Base-by-base conservation (phyloP, 192 early-diverging fungal genomes). In the Linnemannia hyalina region DNA sequence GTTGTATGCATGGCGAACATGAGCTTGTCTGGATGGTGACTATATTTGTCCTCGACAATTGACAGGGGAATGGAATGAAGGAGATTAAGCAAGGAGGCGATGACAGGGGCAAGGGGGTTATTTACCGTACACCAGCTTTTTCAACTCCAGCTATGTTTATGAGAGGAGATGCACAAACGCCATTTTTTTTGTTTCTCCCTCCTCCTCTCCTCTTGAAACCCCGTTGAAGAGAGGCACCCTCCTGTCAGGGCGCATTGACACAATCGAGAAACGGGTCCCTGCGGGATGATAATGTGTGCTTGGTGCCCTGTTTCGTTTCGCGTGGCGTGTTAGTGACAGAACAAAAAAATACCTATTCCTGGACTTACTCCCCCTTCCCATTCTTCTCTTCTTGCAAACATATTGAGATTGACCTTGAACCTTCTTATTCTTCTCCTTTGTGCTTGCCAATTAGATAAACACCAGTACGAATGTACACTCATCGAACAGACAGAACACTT, bases 381-480 rank as follows among this genome's bases (percentile, higher is more conserved):
- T 32, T 44, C 76, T 13, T 46, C 44, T 2, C 44, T n/a, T 32
- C 16, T 36, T n/a, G 29, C 22, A 73, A 73, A 52, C 41, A 73
- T 26, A 26, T 60, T 38, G 38, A 23, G 40, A 76, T 77, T 57
- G 49, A 57, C 60, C 60, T 32, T 65, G 60, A 65, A 65, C 60
- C 15, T 29, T 63, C 26, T 29, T n/a, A n/a, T n/a, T n/a, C 15
- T 29, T 46, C 29, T 29, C 29, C n/a, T 29, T 10, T 29, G 36
- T 35, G 60, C 38, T 26, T 26, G 22, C n/a, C 26, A 29, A 76
- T 63, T 57, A 79, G 82, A 84, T 57, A 84, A 80, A 63, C 44
- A 80, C 42, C 57, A 40, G 22, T 85, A 70, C 47, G 74, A 60
- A 29, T 73, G 83, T 29, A 80, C 70, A 6, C 70, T 85, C 20